Evolutionary conservation across 192 early-diverging fungal genomes (phyloP), one percentile per base, ranked within the genome.

Genomic region (Entrophospora sp.): DNA sequence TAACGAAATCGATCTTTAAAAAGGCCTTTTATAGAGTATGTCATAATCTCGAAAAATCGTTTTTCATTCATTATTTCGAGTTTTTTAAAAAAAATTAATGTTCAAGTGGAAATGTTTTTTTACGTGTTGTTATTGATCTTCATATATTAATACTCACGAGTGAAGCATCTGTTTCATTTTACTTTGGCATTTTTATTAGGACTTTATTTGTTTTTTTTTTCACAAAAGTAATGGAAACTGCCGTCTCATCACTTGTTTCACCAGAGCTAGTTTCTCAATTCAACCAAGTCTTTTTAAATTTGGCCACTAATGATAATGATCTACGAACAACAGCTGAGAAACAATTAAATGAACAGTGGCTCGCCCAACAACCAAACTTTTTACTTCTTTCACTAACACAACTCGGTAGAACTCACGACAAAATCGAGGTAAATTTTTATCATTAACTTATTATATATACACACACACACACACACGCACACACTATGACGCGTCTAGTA

Each of bases 281-380:
- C 4, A 65, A 79, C 13, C 64, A 74, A 9, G 66, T 80, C 30
- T 63, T 84, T 36, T 69, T 71, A 8, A 73, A 74, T 22, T 66
- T 84, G 55, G 71, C 65, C 20, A 80, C 82, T 9, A 45, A 66
- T 34, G 79, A 84, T 37, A 84, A 84, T 52, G 53, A 53, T 32
- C 36, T 76, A 43, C 79, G 82, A 56, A 52, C 76, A 30, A 53
- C 55, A 10, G 82, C 82, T 16, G 82, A 84, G 59, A 44, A 57
- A 24, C 73, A 75, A 42, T 74, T 84, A 42, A 80, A 81, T 45
- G 76, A 75, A 30, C 76, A 80, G 42, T 84, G 82, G 82, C 71
- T 84, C 24, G 51, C 69, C 45, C 71, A 70, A 44, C 69, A 72
- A 37, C 79, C 82, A 5, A 78, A 81, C 43, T 53, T 79, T 18